These are phyloP conservation scores for Papilionanthe hybrid DNA, from an alignment of 116 monocot species.

Conservation along the genomic window DNA sequence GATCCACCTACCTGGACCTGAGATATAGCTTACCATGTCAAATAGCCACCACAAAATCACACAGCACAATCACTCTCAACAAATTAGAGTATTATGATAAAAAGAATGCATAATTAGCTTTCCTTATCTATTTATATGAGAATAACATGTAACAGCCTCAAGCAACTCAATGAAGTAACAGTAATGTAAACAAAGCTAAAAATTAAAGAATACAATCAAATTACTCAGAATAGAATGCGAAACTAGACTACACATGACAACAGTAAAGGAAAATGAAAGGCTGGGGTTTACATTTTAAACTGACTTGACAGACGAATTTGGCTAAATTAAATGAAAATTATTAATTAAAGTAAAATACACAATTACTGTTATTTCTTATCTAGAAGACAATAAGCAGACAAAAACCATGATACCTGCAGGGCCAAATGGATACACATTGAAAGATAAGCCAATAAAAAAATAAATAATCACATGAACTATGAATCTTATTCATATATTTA, in stretches of 20 bases:
- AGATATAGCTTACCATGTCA: neutral
- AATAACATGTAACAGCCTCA: neutral
- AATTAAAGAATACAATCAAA: neutral
- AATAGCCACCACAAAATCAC: neutral
- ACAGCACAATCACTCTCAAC: neutral
- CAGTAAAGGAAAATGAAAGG: neutral
- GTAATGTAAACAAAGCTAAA: neutral
- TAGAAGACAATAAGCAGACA: neutral
- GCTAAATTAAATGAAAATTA: neutral
- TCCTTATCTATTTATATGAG: neutral
- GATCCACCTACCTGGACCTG: constrained; percentile 90
- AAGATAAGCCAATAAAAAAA: constrained; percentile 1
- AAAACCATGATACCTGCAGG: neutral
- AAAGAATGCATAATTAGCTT: neutral
- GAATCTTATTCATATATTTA: neutral
- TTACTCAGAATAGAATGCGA: neutral
- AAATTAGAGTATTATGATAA: neutral
- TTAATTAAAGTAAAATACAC: neutral
- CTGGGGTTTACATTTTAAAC: neutral
- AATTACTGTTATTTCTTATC: neutral
- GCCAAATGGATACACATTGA: neutral
- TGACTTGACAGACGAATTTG: neutral
- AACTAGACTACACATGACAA: neutral
- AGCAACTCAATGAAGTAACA: neutral
- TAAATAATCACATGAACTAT: neutral